A percentile compares a stretch with the other conserved stretches of the same genome.
Conservation (phyloP, 139 green algal genomes). For the Pycnococcus provasolii region DNA sequence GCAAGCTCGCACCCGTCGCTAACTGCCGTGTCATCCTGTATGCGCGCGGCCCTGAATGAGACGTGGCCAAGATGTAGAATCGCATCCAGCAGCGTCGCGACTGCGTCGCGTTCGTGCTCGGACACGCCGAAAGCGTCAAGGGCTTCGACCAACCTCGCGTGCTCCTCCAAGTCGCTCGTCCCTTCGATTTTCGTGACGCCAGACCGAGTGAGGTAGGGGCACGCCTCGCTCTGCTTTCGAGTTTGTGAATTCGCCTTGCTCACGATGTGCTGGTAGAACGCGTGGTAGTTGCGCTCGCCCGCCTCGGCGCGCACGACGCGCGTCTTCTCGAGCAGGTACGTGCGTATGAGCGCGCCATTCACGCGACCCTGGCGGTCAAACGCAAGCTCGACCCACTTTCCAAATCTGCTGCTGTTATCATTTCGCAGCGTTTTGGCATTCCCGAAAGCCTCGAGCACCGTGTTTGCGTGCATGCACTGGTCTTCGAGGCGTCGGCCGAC, state of each 20-base stretch:
- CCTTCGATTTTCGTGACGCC: conserved; percentile 65
- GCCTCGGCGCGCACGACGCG: conserved; percentile 7
- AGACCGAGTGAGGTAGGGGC: conserved; percentile 68
- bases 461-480: conserved; percentile 16
- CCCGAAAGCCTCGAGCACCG: conserved; percentile 33
- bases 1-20: conserved; percentile 15
- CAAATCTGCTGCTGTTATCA: conserved; percentile 31
- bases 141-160: neutral
- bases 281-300: conserved; percentile 19
- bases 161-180: conserved; percentile 47
- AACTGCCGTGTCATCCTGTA: conserved; percentile 34
- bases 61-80: conserved; percentile 24
- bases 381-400: conserved; percentile 16
- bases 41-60: neutral
- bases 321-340: conserved; percentile 22
- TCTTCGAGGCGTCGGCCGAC: no score
- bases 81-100: conserved; percentile 3
- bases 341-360: conserved; percentile 12
- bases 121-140: conserved; percentile 6
- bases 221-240: conserved; percentile 35
- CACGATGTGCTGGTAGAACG: conserved; percentile 53
- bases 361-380: conserved; percentile 9
- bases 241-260: conserved; percentile 39
- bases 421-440: conserved; percentile 40
- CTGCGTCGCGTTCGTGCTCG: neutral